These are phyloP conservation scores for Aspergillus leporis DNA, from an alignment of 495 filamentous ascomycete genomes.

Conservation along the genomic window DNA sequence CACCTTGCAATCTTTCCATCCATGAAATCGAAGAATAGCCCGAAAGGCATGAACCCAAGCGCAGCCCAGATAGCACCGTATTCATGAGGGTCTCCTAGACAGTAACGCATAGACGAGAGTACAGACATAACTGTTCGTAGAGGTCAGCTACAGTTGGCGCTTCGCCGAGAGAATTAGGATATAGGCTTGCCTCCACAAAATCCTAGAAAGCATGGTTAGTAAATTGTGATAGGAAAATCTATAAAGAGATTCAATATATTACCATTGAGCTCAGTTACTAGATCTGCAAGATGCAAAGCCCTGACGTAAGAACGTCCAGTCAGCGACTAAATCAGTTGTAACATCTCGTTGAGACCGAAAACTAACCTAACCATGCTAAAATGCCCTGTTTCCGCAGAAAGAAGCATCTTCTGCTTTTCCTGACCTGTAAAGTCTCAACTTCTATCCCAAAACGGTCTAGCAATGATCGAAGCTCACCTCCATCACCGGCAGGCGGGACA, in stretches of 20 bases:
- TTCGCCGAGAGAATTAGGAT: conserved; percentile 2
- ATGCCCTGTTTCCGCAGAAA: conserved; percentile 74
- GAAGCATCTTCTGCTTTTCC: conserved; percentile 85
- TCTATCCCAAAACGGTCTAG: conserved; percentile 8
- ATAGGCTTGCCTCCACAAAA: conserved; percentile 53
- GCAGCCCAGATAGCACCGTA: conserved; percentile 73
- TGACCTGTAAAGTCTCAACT: conserved; percentile 51
- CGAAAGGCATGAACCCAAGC: conserved; percentile 86
- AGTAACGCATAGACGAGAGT: conserved; percentile 94
- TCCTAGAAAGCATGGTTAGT: conserved; percentile 36
- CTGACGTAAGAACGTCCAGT: conserved; percentile 38
- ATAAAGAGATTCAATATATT: conserved; percentile 17
- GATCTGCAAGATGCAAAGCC: conserved; percentile 89
- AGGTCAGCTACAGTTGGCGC: conserved; percentile 25
- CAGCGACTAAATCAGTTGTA: conserved; percentile 15
- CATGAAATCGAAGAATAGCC: conserved; percentile 98
- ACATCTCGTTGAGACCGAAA: conserved; percentile 2
- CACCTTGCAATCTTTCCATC: conserved; percentile 95
- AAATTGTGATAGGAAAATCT: neutral
- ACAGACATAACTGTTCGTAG: conserved; percentile 73
- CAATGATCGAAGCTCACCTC: conserved; percentile 36
- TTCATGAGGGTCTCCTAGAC: conserved; percentile 68
- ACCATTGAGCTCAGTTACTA: conserved; percentile 97
- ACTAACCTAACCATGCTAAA: conserved; percentile 71
- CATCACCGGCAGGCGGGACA: conserved; percentile 37